Percentiles rank a stretch among this genome's conserved stretches.
Conservation (phyloP, 148 eudicot genomes). For the Spergularia bocconei region DNA sequence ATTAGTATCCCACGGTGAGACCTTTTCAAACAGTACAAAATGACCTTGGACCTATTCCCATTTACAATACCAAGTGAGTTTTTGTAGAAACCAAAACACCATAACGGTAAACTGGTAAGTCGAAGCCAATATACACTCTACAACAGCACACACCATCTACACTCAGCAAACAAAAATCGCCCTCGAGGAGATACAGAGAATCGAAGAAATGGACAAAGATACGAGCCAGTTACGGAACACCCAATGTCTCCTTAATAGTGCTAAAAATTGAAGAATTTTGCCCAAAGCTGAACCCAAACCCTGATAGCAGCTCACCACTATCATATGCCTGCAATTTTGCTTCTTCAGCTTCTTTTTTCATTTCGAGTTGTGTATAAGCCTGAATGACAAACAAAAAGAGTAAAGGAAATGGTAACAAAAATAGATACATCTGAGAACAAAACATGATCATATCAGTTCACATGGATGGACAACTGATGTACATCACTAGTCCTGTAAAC, state of each 20-base stretch:
- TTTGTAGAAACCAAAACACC: neutral
- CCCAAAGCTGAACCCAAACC: slow-evolving; percentile 62
- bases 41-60: neutral
- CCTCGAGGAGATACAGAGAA: neutral
- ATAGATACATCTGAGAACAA: neutral
- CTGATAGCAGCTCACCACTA: slow-evolving; percentile 79
- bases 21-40: no score
- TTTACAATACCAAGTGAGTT: neutral
- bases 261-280: slow-evolving; percentile 84
- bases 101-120: neutral
- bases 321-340: slow-evolving; percentile 92
- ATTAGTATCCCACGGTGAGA: no score
- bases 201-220: neutral
- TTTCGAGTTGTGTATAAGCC: slow-evolving; percentile 94
- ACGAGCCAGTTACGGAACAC: slow-evolving; percentile 47
- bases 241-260: slow-evolving; percentile 70
- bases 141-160: neutral
- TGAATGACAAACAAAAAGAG: slow-evolving; percentile 23
- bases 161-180: neutral
- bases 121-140: neutral
- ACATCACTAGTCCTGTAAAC: neutral
- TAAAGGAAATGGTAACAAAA: neutral
- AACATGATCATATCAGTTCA: neutral
- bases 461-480: neutral
- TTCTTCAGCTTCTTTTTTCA: slow-evolving; percentile 98